Conservation (phyloP, 1,284 basidiomycete genomes). For the Ceratobasidium theobromae region DNA sequence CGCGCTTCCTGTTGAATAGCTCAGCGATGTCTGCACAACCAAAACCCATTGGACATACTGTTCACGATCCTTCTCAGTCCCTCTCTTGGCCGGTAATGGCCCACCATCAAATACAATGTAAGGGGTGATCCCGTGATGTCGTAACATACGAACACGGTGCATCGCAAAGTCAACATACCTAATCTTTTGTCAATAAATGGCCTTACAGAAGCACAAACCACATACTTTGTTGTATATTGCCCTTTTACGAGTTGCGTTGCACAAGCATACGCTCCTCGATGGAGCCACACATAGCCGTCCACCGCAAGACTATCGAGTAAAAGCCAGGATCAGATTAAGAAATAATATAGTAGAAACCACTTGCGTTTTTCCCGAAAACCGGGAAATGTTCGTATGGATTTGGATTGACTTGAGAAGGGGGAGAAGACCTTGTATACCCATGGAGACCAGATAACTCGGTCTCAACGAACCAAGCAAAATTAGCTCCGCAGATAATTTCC, state of each 20-base stretch:
- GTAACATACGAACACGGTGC: slow-evolving; percentile 84
- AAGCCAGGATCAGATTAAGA: slow-evolving; percentile 34
- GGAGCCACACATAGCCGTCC: slow-evolving; percentile 97
- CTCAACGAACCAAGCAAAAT: not conserved
- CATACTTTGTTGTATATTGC: slow-evolving; percentile 73
- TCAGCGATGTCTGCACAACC: slow-evolving; percentile 3
- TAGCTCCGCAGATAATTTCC: not conserved
- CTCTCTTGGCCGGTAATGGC: slow-evolving; percentile 88
- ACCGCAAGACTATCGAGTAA: slow-evolving; percentile 58
- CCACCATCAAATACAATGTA: slow-evolving; percentile 98
- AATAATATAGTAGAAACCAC: slow-evolving; percentile 1
- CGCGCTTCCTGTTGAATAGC: slow-evolving; percentile 52
- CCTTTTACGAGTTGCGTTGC: slow-evolving; percentile 89
- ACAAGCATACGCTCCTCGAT: slow-evolving; percentile 89
- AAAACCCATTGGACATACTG: slow-evolving; percentile 42
- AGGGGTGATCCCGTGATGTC: slow-evolving; percentile 81
- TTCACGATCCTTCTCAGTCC: slow-evolving; percentile 83
- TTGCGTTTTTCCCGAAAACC: slow-evolving; percentile 75
- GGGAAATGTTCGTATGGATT: slow-evolving; percentile 71
- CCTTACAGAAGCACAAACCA: not conserved
- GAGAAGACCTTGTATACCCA: slow-evolving; percentile 95
- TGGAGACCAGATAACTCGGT: slow-evolving; percentile 42
- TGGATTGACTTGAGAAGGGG: slow-evolving; percentile 92
- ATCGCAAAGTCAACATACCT: slow-evolving; percentile 98
- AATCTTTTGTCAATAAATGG: slow-evolving; percentile 18